Conservation (phyloP, 2,329 filamentous ascomycete genomes). For the Pseudogymnoascus sp. region DNA sequence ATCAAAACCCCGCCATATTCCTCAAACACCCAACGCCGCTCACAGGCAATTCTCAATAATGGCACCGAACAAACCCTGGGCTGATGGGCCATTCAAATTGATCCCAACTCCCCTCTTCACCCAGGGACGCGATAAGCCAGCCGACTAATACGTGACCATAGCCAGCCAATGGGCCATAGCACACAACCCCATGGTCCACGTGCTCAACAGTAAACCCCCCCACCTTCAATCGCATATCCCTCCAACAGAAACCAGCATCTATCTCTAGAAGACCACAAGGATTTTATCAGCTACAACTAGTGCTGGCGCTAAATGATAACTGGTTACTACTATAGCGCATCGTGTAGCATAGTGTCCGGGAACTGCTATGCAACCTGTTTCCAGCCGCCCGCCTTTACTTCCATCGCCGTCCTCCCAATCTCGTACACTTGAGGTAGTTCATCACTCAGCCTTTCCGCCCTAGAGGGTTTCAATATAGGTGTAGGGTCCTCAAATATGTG, state of each 20-base stretch:
- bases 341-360: too few species aligned
- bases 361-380: too few species aligned
- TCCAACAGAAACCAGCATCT: neutral
- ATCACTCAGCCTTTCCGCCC: too few species aligned
- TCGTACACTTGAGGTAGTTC: too few species aligned
- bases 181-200: conserved; percentile 5
- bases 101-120: conserved; percentile 17
- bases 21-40: too few species aligned
- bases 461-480: too few species aligned
- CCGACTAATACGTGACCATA: conserved; percentile 11
- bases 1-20: neutral
- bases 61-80: neutral
- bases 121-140: neutral
- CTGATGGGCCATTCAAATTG: conserved; percentile 15
- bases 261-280: conserved; percentile 6
- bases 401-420: too few species aligned
- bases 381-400: too few species aligned
- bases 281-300: neutral
- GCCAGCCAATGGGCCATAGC: conserved; percentile 11
- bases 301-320: conserved; percentile 3
- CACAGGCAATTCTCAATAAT: neutral
- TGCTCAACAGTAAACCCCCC: neutral
- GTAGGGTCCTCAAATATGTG: too few species aligned
- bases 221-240: too few species aligned
- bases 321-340: neutral